phyloP scores from a whole-genome alignment of 768 basidiomycete genomes.

The Nidularia pulvinata region DNA sequence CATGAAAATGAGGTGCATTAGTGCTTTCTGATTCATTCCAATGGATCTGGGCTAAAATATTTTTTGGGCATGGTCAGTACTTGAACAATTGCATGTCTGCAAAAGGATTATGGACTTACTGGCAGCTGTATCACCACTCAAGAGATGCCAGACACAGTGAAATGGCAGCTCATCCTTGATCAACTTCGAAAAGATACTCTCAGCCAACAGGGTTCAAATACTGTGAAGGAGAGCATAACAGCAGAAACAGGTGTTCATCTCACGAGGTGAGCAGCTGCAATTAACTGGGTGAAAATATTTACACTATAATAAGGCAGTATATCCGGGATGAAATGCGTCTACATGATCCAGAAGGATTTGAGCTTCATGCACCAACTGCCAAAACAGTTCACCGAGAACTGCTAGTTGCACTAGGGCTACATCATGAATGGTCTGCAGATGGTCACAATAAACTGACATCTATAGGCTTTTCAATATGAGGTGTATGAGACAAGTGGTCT shows the following conservation, averaged over 20 bases:
- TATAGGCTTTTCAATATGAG: slow-evolving; percentile 38
- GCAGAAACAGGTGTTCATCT: not conserved
- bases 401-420: slow-evolving; percentile 26
- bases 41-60: not conserved
- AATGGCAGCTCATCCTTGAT: not conserved
- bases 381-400: slow-evolving; percentile 20
- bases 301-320: not conserved
- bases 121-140: not conserved
- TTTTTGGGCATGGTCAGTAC: not conserved
- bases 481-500: slow-evolving; percentile 26
- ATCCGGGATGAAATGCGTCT: slow-evolving; percentile 20
- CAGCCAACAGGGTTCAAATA: not conserved
- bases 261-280: not conserved
- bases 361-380: slow-evolving; percentile 17
- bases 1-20: not conserved
- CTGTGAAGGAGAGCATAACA: not conserved
- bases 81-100: not conserved
- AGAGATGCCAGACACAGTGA: not conserved
- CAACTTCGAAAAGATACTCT: not conserved
- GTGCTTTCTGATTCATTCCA: not conserved
- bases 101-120: not conserved
- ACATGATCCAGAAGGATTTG: slow-evolving; percentile 23
- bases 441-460: slow-evolving; percentile 37
- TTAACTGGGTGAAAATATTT: not conserved
- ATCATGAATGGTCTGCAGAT: slow-evolving; percentile 32